phyloP scores from a whole-genome alignment of 176 grass and related monocot genomes.

The Saccharum spontaneum region DNA sequence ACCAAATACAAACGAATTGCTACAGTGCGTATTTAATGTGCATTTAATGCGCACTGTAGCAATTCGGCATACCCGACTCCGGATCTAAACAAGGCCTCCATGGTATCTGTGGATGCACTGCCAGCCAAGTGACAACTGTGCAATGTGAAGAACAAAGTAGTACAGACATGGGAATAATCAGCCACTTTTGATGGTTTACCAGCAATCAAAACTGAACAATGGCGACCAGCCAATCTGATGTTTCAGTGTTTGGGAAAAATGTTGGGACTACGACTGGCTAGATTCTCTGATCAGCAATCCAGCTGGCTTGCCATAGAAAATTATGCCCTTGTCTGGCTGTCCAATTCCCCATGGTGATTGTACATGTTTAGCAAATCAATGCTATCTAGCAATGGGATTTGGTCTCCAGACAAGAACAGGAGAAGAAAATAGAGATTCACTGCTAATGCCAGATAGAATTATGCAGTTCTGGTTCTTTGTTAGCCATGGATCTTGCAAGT shows the following conservation, averaged over 20 bases:
- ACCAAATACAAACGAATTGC: too few relatives aligned
- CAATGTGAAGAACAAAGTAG: neutral
- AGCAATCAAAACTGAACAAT: neutral
- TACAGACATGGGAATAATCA: neutral
- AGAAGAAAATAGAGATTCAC: slow-evolving; percentile 30
- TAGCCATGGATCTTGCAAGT: neutral
- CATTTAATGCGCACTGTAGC: too few relatives aligned
- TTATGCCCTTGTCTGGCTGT: neutral
- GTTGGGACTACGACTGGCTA: neutral
- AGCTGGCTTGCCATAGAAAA: slow-evolving; percentile 28
- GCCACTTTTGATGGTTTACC: neutral
- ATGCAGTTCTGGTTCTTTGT: neutral
- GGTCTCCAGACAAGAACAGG: neutral
- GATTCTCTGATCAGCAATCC: slow-evolving; percentile 6
- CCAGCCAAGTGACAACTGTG: neutral
- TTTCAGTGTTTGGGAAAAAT: slow-evolving; percentile 21
- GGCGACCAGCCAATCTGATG: neutral
- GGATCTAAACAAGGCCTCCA: too few relatives aligned
- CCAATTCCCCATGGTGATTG: neutral
- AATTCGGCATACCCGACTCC: too few relatives aligned
- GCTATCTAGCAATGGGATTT: neutral
- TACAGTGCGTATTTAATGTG: too few relatives aligned
- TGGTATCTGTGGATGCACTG: neutral
- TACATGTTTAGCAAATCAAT: slow-evolving; percentile 7
- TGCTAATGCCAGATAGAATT: neutral